Percentiles rank a stretch among this genome's conserved stretches.
phyloP scores from a whole-genome alignment of 345 rosid genomes.

The Lagerstroemia speciosa region DNA sequence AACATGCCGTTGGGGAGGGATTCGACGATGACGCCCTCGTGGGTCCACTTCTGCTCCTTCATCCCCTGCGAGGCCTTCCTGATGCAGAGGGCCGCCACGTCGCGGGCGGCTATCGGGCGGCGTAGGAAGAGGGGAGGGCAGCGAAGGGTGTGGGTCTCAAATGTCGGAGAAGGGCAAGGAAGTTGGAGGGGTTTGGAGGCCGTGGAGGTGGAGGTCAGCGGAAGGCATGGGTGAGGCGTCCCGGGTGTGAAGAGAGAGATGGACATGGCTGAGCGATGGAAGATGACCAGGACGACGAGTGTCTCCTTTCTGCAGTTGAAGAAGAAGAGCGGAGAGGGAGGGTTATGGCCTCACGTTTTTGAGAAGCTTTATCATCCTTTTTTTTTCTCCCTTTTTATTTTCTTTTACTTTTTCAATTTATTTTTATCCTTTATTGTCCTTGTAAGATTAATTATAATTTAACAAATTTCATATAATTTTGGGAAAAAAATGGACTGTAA shows the following conservation, averaged over 20 bases:
- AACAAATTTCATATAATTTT: no score
- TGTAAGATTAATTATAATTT: no score
- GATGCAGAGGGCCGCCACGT: constrained; percentile 4
- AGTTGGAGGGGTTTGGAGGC: background rate
- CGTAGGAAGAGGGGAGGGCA: background rate
- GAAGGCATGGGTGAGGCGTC: background rate
- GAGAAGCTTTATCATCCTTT: no score
- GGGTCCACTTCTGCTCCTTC: constrained; percentile 41
- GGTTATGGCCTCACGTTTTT: background rate
- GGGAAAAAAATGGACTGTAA: no score
- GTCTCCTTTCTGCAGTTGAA: background rate
- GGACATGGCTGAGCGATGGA: constrained; percentile 9
- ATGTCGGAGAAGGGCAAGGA: background rate
- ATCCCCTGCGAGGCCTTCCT: constrained; percentile 15
- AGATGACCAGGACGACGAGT: no score
- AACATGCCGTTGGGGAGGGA: constrained; percentile 68
- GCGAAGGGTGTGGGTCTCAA: background rate
- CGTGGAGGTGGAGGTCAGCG: background rate
- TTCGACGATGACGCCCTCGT: constrained; percentile 47
- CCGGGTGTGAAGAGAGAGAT: constrained; percentile 9
- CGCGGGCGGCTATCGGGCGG: background rate
- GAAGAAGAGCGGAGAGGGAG: background rate
- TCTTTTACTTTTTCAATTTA: no score
- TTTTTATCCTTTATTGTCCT: no score
- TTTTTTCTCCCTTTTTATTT: no score